Evolutionary conservation across 2,329 filamentous ascomycete species (phyloP).

Genomic region (Botryotinia globosa): DNA sequence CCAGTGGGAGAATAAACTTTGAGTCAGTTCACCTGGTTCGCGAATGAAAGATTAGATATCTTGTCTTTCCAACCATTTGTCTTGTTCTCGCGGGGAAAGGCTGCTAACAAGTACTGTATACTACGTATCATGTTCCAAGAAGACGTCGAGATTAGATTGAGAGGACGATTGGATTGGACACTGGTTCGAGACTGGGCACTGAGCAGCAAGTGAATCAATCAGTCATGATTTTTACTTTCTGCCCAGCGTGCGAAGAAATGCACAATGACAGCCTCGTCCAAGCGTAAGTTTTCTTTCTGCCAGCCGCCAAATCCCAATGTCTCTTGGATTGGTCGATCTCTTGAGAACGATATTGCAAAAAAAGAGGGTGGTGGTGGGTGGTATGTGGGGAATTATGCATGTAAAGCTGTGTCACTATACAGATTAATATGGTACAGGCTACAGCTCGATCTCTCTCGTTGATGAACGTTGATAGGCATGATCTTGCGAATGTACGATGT

Average conservation of each 20-base stretch:
- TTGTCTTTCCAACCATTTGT: not conserved
- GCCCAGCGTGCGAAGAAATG: not conserved
- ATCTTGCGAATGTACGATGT: not conserved
- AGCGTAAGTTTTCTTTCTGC: slow-evolving; percentile 2
- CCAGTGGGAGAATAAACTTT: not conserved
- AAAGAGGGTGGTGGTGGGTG: not conserved
- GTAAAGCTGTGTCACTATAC: slow-evolving; percentile 14
- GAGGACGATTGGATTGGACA: too few species aligned
- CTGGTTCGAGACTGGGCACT: not conserved
- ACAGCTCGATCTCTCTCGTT: not conserved
- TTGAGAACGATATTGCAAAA: too few species aligned
- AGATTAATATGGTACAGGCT: slow-evolving; percentile 1
- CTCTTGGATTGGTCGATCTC: not conserved
- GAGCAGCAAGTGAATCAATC: not conserved
- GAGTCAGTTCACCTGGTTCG: not conserved
- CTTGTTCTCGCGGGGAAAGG: not conserved
- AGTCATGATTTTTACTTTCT: not conserved
- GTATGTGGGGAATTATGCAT: slow-evolving; percentile 12
- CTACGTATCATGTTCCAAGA: not conserved
- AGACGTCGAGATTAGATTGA: not conserved
- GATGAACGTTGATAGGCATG: slow-evolving; percentile 7
- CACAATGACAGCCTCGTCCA: slow-evolving; percentile 9
- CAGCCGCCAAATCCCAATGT: not conserved
- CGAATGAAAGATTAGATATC: not conserved
- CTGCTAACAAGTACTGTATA: not conserved